phyloP scores from a whole-genome alignment of 371 early-diverging fungal species.

The Mortierella sp. region DNA sequence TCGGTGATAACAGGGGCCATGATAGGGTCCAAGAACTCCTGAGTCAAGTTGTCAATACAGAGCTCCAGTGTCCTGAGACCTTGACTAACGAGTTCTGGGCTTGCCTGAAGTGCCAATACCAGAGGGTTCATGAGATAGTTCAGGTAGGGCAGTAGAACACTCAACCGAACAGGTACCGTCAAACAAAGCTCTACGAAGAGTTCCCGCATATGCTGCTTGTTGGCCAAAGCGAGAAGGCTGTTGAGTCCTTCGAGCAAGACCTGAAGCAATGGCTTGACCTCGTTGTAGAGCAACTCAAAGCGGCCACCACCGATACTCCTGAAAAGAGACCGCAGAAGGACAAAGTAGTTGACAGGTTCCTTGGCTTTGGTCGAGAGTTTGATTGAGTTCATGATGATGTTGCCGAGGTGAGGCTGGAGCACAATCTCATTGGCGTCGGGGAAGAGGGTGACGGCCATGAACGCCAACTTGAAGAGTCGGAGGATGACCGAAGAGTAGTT shows the following conservation, averaged over 20 bases:
- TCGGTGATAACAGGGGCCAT: constrained; percentile 95
- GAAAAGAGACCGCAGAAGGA: constrained; percentile 93
- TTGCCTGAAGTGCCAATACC: constrained; percentile 93
- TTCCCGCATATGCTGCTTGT: constrained; percentile 89
- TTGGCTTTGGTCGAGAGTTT: constrained; percentile 87
- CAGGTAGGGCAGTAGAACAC: constrained; percentile 95
- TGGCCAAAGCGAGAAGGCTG: constrained; percentile 82
- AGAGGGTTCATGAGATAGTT: constrained; percentile 97
- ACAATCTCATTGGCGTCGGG: constrained; percentile 94
- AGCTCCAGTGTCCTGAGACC: constrained; percentile 97
- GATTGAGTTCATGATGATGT: constrained; percentile 92
- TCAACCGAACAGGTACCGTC: constrained; percentile 97
- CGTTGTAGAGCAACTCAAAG: constrained; percentile 82
- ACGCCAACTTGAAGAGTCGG: constrained; percentile 93
- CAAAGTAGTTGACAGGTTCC: constrained; percentile 93
- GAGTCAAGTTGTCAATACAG: constrained; percentile 98
- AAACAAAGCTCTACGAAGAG: constrained; percentile 92
- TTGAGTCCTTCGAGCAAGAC: constrained; percentile 93
- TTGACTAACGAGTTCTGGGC: constrained; percentile 94
- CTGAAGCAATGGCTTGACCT: constrained; percentile 94
- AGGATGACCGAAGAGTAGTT: constrained; percentile 87
- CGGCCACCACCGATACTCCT: constrained; percentile 82
- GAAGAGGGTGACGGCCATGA: constrained; percentile 94
- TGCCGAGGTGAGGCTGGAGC: constrained; percentile 90
- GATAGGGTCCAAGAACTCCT: constrained; percentile 97